Evolutionary conservation across 805 yeast species (phyloP), one percentile per base, ranked within the genome.

Genomic region (Cyberlindnera misumaiensis): DNA sequence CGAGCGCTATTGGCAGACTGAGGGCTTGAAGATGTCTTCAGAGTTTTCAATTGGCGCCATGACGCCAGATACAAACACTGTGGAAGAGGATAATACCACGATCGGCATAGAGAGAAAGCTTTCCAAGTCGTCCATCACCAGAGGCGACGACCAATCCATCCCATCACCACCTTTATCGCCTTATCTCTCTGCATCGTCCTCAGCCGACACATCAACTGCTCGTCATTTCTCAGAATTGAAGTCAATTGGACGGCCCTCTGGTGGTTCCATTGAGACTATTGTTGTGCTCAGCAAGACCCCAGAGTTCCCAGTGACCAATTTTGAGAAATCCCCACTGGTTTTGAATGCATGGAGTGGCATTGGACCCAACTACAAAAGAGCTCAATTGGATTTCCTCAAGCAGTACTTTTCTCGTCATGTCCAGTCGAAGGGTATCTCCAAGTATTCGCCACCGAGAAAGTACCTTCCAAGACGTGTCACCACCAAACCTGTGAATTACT

Each of bases 331-430:
- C 45, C 62, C 66, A 30, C 57, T 79, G 44, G 68, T 64, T 28
- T 63, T 80, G 40, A 66, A 69, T 48, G 75, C 83, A 5, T 76
- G 78, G 74, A 45, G 56, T 9, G 65, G 64, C 31, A 51, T 73
- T 40, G 62, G 62, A 28, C 45, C 55, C 5, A 63, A 64, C 34
- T 78, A 65, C 58, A 76, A 73, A 52, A 58, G 54, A 35, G 60
- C 63, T 34, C 82, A 77, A 43, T 48, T 74, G 39, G 55, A 54
- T n/a, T 79, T 78, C 47, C 61, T 79, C 42, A 67, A 67, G 41
- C 75, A 75, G 47, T 79, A 79, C 55, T 34, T 45, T 5, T 34
- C 25, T 28, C 53, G 51, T 28, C 28, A 46, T 2, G 44, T 42
- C 24, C 30, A 31, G 6, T 59, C 63, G 22, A 56, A 62, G 15